Base-by-base conservation (phyloP, 768 basidiomycete species). In the Tulasnella sp. region DNA sequence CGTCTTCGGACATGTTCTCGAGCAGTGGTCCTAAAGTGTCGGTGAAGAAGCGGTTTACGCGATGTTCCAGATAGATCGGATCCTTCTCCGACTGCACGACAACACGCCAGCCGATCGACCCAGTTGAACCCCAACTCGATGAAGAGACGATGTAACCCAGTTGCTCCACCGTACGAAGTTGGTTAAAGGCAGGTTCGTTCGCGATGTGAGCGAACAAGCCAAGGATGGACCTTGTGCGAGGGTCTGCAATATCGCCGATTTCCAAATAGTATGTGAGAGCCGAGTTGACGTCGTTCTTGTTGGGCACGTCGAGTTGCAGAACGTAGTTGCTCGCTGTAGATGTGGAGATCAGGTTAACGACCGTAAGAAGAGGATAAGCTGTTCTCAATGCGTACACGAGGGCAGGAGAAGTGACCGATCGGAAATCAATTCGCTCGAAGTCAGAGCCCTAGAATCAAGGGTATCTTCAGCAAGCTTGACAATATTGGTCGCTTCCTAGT, bases 151-250 rank as follows among this genome's bases (percentile, higher is more conserved):
- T 88, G 83, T 99, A 99, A 6, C 98, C 98, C 0, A 99, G 88
- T 84, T 99, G 98, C 82, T 99, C 95, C 83, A 94, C 91, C 4
- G 96, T 98, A 39, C 98, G 91, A 40, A 99, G 88, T 32, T 91
- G 86, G 82, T 97, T 91, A 85, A 99, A 99, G 13, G 93, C 89
- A 0, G 96, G 97, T 81, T 99, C 98, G n/a, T 88, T 86, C 48
- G 96, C 87, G 77, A 99, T 92, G 81, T 96, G 94, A 0, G 88
- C 88, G 32, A 98, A 89, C 18, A 99, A 87, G 2, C 90, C 85
- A 32, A 91, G 87, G 1, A 87, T 87, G 35, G 93, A 91, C 4
- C 96, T 91, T 15, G 89, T 85, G 18, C 26, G 83, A 87, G 70
- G 89, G 32, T 67, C 61, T 18, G 61, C 61, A 18, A 67, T 67